These are phyloP conservation scores for Erodium maritimum DNA, from an alignment of 345 rosid genomes.

Conservation along the genomic window DNA sequence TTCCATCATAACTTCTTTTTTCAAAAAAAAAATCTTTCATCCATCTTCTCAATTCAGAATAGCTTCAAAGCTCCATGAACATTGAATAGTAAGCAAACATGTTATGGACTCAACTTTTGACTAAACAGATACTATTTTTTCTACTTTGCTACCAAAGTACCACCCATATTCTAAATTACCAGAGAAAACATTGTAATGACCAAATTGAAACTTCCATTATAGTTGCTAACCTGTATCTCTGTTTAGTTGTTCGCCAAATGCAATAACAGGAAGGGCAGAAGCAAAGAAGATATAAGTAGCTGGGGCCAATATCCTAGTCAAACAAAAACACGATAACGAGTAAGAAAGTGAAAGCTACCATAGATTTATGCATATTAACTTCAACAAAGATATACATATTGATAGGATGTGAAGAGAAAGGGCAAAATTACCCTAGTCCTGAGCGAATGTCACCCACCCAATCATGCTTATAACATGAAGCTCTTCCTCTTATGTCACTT, in stretches of 20 bases:
- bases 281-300: constrained; percentile 72
- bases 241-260: constrained; percentile 77
- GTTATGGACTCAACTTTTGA: not conserved
- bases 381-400: not conserved
- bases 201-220: not conserved
- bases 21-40: not conserved
- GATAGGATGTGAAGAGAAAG: not conserved
- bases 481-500: not conserved
- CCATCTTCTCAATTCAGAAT: not conserved
- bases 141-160: not conserved
- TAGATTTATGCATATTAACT: not conserved
- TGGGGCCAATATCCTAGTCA: constrained; percentile 57
- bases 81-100: not conserved
- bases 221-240: constrained; percentile 56
- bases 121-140: not conserved
- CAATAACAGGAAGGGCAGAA: constrained; percentile 79
- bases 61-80: not conserved
- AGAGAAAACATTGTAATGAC: not conserved
- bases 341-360: not conserved
- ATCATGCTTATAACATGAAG: not conserved
- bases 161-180: not conserved
- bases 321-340: constrained; percentile 1
- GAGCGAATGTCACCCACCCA: not conserved
- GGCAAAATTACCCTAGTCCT: not conserved
- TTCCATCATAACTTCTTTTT: too few species aligned